Evolutionary conservation across 2,329 filamentous ascomycete species (phyloP).

Genomic region (Aspergillus glaucus): DNA sequence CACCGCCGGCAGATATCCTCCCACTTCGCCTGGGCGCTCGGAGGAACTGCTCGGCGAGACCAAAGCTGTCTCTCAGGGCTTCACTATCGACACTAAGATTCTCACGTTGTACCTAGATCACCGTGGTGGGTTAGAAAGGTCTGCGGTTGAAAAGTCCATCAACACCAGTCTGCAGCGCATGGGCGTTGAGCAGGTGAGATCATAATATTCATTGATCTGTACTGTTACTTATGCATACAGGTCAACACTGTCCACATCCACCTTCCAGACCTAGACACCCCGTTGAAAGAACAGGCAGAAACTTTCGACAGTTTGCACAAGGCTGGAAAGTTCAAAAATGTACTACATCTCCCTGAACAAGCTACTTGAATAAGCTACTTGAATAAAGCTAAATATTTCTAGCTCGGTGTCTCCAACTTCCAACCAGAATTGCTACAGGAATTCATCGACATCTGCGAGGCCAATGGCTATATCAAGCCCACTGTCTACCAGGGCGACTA

Average conservation of each 20-base stretch:
- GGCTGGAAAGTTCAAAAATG: conserved; percentile 23
- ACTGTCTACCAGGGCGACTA: conserved; percentile 38
- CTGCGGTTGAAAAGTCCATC: conserved; percentile 21
- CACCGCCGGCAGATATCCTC: background rate
- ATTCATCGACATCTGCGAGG: conserved; percentile 28
- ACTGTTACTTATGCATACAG: background rate
- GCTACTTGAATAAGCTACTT: background rate
- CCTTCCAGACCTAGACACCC: conserved; percentile 26
- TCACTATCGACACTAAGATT: conserved; percentile 32
- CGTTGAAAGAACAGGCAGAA: conserved; percentile 31
- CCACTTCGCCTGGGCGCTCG: background rate
- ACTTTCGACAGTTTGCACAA: conserved; percentile 27
- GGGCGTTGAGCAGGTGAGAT: conserved; percentile 3
- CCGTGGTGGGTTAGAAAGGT: conserved; percentile 18
- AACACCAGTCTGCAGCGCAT: conserved; percentile 24
- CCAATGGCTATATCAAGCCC: conserved; percentile 31
- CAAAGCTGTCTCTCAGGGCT: conserved; percentile 9
- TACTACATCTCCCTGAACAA: conserved; percentile 5
- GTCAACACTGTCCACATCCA: conserved; percentile 36
- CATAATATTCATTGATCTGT: no score
- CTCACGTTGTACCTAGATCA: conserved; percentile 12
- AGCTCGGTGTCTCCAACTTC: conserved; percentile 38
- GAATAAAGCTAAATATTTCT: background rate
- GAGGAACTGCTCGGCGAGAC: background rate
- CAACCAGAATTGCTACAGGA: conserved; percentile 22